Evolutionary conservation across 352 stramenopile species (phyloP), one percentile per base, ranked within the genome.

Genomic region (Phytophthora chlamydospora): DNA sequence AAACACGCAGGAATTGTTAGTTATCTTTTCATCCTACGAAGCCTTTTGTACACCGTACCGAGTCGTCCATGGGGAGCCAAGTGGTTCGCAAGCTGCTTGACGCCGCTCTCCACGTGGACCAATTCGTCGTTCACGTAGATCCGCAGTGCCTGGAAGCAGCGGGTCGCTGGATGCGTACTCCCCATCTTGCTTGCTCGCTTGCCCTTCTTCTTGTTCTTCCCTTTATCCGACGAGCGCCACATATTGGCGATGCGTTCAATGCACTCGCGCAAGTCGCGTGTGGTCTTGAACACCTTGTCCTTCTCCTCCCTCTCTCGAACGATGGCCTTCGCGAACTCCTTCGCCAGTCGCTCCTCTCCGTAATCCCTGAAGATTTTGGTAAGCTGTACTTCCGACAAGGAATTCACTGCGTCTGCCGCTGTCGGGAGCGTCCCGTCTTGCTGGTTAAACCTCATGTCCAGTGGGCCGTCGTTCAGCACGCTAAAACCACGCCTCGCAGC

Each of bases 81-180:
- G 24, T 82, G 73, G 42, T 74, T 71, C 13, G 75, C 66, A 19
- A 94, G 77, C 31, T 76, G 53, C 17, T 80, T 73, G 11, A 94
- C 68, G 0, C 83, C 85, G 21, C 57, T 68, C 38, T 84, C 60
- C 12, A 92, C 79, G 48, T 94, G 85, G 12, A 78, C 56, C 29
- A 94, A 80, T 55, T 94, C 85, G 43, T 91, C 75, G 41, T 94
- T 94, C 39, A 94, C 85, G 57, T 85, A 76, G 52, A 94, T 92
- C 12, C 85, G 83, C 48, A 94, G 64, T 38, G 83, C 85, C 57
- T 94, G 85, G 56, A 94, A 94, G 58, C 84, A 89, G 12, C 75
- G 71, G 17, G 85, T 92, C 4, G 83, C 83, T n/a, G 85, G 81
- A 41, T 92, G 85, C n/a, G 73, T 75, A 33, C 54, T 69, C 2